Conservation (phyloP, 257 asterid species). For the Solanum etuberosum region DNA sequence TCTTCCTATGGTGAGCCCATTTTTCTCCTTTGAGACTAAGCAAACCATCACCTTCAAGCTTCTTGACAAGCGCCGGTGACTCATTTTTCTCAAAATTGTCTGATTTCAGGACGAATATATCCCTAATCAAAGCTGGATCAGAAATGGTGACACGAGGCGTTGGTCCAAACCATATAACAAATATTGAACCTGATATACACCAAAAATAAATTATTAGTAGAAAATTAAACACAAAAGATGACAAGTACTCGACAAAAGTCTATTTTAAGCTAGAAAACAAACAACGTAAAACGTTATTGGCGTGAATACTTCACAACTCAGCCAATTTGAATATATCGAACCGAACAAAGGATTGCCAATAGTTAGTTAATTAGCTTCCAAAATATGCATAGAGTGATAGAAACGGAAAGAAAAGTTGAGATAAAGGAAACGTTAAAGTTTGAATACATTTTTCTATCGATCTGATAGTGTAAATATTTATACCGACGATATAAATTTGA, state of each 20-base stretch:
- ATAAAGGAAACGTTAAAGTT: background rate
- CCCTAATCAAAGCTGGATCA: conserved; percentile 70
- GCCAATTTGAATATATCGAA: background rate
- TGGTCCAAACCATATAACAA: conserved; percentile 88
- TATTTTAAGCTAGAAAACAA: background rate
- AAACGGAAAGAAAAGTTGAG: background rate
- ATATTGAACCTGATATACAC: conserved; percentile 44
- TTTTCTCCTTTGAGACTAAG: conserved; percentile 76
- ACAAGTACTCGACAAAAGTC: background rate
- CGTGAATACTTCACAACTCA: background rate
- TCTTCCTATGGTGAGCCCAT: conserved; percentile 95
- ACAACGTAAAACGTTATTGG: background rate
- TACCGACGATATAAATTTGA: background rate
- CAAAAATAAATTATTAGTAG: background rate
- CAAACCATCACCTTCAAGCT: conserved; percentile 89
- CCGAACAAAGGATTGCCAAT: background rate
- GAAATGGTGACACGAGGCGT: conserved; percentile 66
- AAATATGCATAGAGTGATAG: background rate
- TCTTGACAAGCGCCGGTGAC: conserved; percentile 60
- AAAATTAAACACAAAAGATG: background rate
- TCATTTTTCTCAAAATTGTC: conserved; percentile 79
- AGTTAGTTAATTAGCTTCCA: background rate
- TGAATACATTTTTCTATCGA: too few species aligned
- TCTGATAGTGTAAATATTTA: background rate
- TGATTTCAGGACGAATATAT: conserved; percentile 60